A percentile compares a stretch with the other conserved stretches of the same genome.
phyloP scores from a whole-genome alignment of 371 early-diverging fungal genomes.

The Parasitella parasitica region DNA sequence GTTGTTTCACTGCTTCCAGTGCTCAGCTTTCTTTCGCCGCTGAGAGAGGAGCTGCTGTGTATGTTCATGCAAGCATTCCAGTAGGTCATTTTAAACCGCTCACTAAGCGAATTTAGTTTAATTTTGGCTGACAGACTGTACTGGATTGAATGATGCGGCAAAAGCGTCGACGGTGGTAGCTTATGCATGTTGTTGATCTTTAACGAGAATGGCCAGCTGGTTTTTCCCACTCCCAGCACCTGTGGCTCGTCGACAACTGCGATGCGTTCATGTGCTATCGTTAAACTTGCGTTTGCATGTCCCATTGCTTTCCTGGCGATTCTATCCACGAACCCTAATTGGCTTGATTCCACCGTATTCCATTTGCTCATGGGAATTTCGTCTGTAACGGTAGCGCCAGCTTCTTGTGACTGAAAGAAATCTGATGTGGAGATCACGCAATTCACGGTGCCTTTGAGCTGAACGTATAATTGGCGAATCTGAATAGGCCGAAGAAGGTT shows the following conservation, averaged over 20 bases:
- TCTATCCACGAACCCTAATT: constrained; percentile 3
- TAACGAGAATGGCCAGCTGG: constrained; percentile 28
- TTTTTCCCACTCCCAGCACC: constrained; percentile 16
- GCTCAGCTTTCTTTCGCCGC: not conserved
- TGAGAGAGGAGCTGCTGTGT: not conserved
- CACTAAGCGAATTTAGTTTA: constrained; percentile 23
- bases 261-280: constrained; percentile 8
- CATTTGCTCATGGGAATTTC: constrained; percentile 14
- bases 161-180: constrained; percentile 25
- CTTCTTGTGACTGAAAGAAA: constrained; percentile 2
- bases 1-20: not conserved
- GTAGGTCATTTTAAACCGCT: constrained; percentile 26
- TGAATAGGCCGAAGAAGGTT: constrained; percentile 20
- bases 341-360: not conserved
- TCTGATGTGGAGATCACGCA: constrained; percentile 21
- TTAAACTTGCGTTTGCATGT: constrained; percentile 5
- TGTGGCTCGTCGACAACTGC: constrained; percentile 2
- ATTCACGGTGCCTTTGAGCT: constrained; percentile 27
- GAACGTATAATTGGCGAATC: constrained; percentile 25
- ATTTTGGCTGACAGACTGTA: constrained; percentile 28
- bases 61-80: constrained; percentile 19
- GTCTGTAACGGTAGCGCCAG: not conserved
- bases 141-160: constrained; percentile 29
- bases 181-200: constrained; percentile 15
- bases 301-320: constrained; percentile 7